A percentile compares a stretch with the other conserved stretches of the same genome.
phyloP scores from a whole-genome alignment of 352 stramenopile species.

The Phytophthora pisi region DNA sequence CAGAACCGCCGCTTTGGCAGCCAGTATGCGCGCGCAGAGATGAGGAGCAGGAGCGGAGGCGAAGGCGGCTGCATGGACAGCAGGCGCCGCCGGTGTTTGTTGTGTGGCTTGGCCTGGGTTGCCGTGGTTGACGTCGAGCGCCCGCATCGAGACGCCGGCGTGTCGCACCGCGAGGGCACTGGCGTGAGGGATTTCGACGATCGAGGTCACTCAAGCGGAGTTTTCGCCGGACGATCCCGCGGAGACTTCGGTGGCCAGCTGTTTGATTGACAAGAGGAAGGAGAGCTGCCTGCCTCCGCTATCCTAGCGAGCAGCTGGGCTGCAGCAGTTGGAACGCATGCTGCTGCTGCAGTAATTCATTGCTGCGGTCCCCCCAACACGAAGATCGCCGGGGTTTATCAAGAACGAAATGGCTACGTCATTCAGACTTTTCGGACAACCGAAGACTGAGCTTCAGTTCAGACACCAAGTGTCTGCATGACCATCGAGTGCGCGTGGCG shows the following conservation, averaged over 20 bases:
- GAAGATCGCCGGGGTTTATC: no score
- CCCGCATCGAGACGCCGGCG: no score
- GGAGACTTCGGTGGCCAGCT: neutral
- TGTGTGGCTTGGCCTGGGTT: constrained; percentile 6
- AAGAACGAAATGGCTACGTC: no score
- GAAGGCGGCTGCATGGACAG: constrained; percentile 11
- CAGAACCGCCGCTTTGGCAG: constrained; percentile 9
- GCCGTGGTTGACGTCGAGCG: neutral
- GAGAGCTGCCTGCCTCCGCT: no score
- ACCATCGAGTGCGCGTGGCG: no score
- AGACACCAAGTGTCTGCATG: no score
- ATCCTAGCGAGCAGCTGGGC: no score
- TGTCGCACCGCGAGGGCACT: constrained; percentile 9
- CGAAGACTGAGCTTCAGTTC: no score
- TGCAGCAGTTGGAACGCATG: no score
- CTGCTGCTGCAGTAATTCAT: no score
- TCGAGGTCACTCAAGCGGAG: neutral
- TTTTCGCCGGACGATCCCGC: constrained; percentile 2
- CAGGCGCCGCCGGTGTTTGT: constrained; percentile 2
- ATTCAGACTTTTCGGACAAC: no score
- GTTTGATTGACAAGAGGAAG: neutral
- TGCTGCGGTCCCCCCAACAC: no score
- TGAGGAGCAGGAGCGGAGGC: neutral
- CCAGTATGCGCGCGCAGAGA: constrained; percentile 19
- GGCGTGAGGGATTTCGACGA: neutral